Evolutionary conservation across 2,329 filamentous ascomycete species (phyloP).

Genomic region (Fusarium beomiforme): DNA sequence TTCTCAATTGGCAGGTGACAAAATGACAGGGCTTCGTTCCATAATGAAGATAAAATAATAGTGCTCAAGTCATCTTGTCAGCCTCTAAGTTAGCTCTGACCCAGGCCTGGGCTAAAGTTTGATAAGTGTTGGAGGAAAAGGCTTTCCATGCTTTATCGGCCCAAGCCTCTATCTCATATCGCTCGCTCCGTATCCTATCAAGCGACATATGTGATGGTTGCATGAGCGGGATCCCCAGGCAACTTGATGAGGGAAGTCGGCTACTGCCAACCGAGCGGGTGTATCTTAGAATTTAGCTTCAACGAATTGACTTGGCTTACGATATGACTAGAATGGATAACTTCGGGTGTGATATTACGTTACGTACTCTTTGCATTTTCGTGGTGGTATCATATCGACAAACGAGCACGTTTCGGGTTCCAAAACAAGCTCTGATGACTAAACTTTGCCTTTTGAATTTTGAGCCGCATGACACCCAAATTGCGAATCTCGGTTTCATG

Average conservation of each 20-base stretch:
- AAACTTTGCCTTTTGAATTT: not conserved
- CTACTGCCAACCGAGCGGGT: not conserved
- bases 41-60: not conserved
- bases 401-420: constrained; percentile 26
- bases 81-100: not conserved
- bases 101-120: constrained; percentile 1
- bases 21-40: not conserved
- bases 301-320: not conserved
- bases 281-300: not conserved
- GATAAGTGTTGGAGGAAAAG: not conserved
- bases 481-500: constrained; percentile 8
- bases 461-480: constrained; percentile 14
- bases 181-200: constrained; percentile 1
- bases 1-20: not conserved
- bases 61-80: not conserved
- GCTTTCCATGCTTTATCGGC: not conserved
- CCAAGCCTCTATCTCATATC: not conserved
- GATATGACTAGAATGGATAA: not conserved
- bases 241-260: constrained; percentile 4
- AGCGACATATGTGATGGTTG: not conserved
- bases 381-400: constrained; percentile 16
- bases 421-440: constrained; percentile 3
- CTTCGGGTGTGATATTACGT: not conserved
- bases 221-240: constrained; percentile 11
- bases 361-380: not conserved